Conservation (phyloP, 2,329 filamentous ascomycete species). For the Claviceps digitariae region DNA sequence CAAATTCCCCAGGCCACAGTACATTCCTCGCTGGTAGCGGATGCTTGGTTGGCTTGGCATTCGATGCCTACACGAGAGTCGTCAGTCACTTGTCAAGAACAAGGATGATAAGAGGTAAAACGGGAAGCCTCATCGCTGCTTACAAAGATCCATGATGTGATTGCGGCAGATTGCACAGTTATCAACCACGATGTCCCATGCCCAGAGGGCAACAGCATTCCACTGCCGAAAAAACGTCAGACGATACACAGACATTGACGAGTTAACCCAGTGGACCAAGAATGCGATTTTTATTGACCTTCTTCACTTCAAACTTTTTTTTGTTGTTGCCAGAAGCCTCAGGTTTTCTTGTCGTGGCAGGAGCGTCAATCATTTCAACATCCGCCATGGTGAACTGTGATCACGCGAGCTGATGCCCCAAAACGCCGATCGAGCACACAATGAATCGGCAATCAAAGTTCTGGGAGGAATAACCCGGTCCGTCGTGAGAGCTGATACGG, state of each 20-base stretch:
- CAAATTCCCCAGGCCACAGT: slow-evolving; percentile 99
- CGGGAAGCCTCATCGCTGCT: slow-evolving; percentile 16
- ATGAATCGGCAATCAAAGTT: not conserved
- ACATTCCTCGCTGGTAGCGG: slow-evolving; percentile 92
- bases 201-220: slow-evolving; percentile 97
- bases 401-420: not conserved
- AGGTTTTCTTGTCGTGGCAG: slow-evolving; percentile 42
- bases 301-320: slow-evolving; percentile 98
- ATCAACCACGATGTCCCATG: slow-evolving; percentile 98
- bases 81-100: slow-evolving; percentile 6
- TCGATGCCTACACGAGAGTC: slow-evolving; percentile 63
- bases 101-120: not conserved
- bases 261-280: not conserved
- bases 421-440: not conserved
- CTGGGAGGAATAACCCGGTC: not conserved
- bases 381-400: slow-evolving; percentile 63
- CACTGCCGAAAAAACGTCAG: slow-evolving; percentile 44
- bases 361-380: slow-evolving; percentile 89
- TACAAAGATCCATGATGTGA: slow-evolving; percentile 98
- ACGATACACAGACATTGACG: not conserved
- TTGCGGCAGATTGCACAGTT: slow-evolving; percentile 99
- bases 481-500: not conserved
- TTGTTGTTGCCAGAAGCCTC: slow-evolving; percentile 42
- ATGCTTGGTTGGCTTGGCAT: slow-evolving; percentile 96
- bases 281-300: slow-evolving; percentile 41